Evolutionary conservation across 331 rosid species (phyloP).

Genomic region (Phaseolus coccineus): DNA sequence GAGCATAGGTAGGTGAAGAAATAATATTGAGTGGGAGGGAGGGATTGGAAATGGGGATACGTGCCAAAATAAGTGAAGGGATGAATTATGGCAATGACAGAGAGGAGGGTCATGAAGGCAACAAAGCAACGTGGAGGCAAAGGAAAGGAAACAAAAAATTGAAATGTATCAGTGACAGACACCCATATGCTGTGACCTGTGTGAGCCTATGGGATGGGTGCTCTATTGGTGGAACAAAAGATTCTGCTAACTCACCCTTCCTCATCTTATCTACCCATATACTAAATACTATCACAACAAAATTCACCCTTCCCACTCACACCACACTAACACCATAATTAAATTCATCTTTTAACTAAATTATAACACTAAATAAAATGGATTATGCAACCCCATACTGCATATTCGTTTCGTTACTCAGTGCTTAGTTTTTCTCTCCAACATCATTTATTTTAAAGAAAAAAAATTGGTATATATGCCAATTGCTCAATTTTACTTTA

Average conservation of each 20-base stretch:
- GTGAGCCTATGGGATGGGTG: conserved; percentile 22
- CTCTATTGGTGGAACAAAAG: conserved; percentile 50
- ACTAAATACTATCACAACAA: background rate
- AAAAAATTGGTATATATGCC: background rate
- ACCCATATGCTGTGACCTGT: conserved; percentile 53
- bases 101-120: conserved; percentile 48
- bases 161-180: conserved; percentile 46
- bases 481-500: conserved; percentile 24
- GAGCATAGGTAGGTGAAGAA: conserved; percentile 45
- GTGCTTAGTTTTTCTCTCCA: conserved; percentile 18
- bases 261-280: background rate
- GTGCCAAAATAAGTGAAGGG: conserved; percentile 55
- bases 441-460: background rate
- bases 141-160: conserved; percentile 54
- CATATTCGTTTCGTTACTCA: background rate
- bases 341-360: background rate
- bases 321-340: background rate
- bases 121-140: conserved; percentile 65
- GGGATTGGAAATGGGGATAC: conserved; percentile 54
- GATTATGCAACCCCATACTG: background rate
- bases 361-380: background rate
- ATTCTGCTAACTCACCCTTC: conserved; percentile 40
- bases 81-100: conserved; percentile 50
- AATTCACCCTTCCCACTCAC: conserved; percentile 31
- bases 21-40: conserved; percentile 42